Conservation (phyloP, 2,329 filamentous ascomycete genomes). For the Stachybotrys echinatus region DNA sequence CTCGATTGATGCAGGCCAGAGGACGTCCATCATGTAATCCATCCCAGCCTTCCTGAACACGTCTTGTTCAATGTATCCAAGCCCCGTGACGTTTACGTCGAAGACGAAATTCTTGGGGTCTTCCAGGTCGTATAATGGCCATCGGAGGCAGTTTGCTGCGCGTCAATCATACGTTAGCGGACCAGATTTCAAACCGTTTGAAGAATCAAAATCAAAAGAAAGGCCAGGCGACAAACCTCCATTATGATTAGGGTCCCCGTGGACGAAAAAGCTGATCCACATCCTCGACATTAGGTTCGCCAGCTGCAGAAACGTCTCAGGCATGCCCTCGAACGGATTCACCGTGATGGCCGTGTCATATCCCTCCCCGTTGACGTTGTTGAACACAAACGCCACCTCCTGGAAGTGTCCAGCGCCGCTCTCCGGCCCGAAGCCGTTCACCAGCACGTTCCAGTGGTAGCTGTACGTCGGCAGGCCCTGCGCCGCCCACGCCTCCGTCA, state of each 20-base stretch:
- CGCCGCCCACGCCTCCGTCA: constrained; percentile 45
- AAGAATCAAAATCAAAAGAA: background rate
- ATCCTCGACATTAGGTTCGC: constrained; percentile 38
- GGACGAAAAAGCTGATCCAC: constrained; percentile 43
- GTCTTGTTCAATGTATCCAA: background rate
- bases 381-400: constrained; percentile 34
- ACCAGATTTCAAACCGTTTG: background rate
- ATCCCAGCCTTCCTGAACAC: background rate
- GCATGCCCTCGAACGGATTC: constrained; percentile 28
- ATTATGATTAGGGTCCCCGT: constrained; percentile 34
- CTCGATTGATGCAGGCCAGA: background rate
- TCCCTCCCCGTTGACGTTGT: constrained; percentile 40
- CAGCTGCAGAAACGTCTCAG: constrained; percentile 24
- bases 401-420: constrained; percentile 15
- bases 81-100: background rate
- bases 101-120: background rate
- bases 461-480: constrained; percentile 45
- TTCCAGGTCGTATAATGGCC: background rate
- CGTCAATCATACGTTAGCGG: background rate
- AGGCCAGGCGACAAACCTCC: background rate
- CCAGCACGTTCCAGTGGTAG: constrained; percentile 35
- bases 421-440: constrained; percentile 8
- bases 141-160: background rate
- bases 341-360: background rate
- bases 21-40: background rate